Base-by-base conservation (phyloP, 768 basidiomycete species). In the Paxillus ammoniavirescens region DNA sequence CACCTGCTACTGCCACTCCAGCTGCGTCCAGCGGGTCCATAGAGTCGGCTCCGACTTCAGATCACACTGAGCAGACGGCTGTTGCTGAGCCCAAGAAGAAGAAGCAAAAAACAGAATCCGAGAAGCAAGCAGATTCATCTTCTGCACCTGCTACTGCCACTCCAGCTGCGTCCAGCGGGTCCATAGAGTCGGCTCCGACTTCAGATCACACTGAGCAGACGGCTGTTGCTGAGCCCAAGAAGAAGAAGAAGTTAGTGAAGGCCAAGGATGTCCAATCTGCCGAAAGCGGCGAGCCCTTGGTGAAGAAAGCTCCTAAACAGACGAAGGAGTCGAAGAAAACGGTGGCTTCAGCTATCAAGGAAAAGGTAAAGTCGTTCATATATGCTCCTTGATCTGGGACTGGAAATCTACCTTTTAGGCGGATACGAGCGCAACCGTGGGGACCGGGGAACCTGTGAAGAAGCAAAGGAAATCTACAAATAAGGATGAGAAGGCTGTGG, bases 161-260 rank as follows among this genome's bases (percentile, higher is more conserved):
- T 5, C 23, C 55, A 5, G n/a, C 41, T 33, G 37, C 14, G n/a
- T 26, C 59, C 8, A 23, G 37, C 15, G 44, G 18, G 23, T 10
- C 38, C 7, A 28, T 35, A 23, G 54, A 53, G 31, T 28, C 55
- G 8, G n/a, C 50, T 30, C 18, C 38, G 36, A 2, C 36, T 17
- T 4, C 53, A 23, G 8, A 9, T 15, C 18, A 30, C 21, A 23
- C n/a, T 15, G 42, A 49, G 30, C 38, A 8, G 8, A 36, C 4
- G 8, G 43, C 4, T 8, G 5, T 45, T 3, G 50, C 47, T 13
- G 62, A 58, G 10, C 59, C 21, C 21, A 21, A 48, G 9, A 59
- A 50, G 57, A 68, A 68, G 23, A 65, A 36, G 47, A n/a, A n/a
- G n/a, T n/a, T n/a, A n/a, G n/a, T n/a, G 17, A 56, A 46, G 30